Evolutionary conservation across 768 basidiomycete species (phyloP), one percentile per base, ranked within the genome.

Genomic region (Cyclocybe aegerita): DNA sequence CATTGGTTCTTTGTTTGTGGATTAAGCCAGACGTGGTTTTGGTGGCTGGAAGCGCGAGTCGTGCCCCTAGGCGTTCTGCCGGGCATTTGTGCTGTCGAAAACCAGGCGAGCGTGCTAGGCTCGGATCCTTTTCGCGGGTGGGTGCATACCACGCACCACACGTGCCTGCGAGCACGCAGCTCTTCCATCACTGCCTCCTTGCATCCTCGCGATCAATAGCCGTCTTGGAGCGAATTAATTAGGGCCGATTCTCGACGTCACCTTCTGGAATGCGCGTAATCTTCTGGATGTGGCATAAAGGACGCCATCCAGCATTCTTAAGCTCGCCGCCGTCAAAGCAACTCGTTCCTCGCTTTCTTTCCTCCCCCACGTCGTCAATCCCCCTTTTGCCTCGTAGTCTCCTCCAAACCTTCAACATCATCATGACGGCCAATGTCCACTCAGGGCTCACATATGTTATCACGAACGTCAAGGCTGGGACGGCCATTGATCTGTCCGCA

Each of bases 401-500:
- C 29, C 32, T 14, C 15, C 23, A 23, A 23, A 23, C n/a, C 17
- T 43, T 17, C 9, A 42, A 38, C 9, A 16, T 29, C 30, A 48
- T 14, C 23, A 68, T 65, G 63, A 53, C 60, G 17, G 65, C 67
- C 33, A 50, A 65, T 32, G 60, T 74, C 34, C 63, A 70, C 48
- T 64, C 69, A 29, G 76, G 78, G 14, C 48, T 34, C 11, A 69
- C 58, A 0, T 84, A 79, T 66, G 69, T 56, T 32, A 70, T 85
- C 56, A 67, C 61, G 36, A 86, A 85, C 64, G 71, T 65, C 58
- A 75, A 80, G 63, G 68, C 73, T 7, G 74, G 73, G 2, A 84
- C 77, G 4, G 78, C 72, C 23, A 54, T 83, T 17, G 82, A 85
- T 57, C 70, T 85, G 49, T 84, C 82, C 12, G 80, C 75, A 3